These are phyloP conservation scores for Tetrapisispora iriomotensis DNA, from an alignment of 805 yeast genomes.

Conservation along the genomic window DNA sequence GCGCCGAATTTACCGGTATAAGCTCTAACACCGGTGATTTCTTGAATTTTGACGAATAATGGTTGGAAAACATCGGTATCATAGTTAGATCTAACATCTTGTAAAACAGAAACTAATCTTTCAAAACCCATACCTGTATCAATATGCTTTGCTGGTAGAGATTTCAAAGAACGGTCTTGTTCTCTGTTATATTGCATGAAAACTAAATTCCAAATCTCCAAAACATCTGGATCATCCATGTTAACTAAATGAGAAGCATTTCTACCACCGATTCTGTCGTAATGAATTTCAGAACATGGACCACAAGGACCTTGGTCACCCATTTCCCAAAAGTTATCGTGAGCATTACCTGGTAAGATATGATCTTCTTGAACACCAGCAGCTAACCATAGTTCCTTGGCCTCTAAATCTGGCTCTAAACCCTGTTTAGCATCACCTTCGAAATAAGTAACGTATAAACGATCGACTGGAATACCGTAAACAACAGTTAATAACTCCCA, in stretches of 20 bases:
- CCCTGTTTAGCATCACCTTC: constrained; percentile 84
- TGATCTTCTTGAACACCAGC: constrained; percentile 89
- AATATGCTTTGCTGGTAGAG: constrained; percentile 88
- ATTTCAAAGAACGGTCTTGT: constrained; percentile 64
- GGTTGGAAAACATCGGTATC: constrained; percentile 97
- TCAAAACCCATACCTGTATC: constrained; percentile 99
- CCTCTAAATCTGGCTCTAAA: constrained; percentile 88
- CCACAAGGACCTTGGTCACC: constrained; percentile 99
- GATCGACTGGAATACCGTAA: constrained; percentile 66
- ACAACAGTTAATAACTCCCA: constrained; percentile 88
- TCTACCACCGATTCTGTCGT: constrained; percentile 97
- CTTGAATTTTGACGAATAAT: constrained; percentile 74
- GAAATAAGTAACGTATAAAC: constrained; percentile 91
- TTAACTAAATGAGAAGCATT: constrained; percentile 87
- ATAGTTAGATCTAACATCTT: constrained; percentile 84
- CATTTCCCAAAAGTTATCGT: constrained; percentile 99
- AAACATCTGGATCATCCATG: constrained; percentile 94
- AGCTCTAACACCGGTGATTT: constrained; percentile 84
- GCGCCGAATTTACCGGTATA: constrained; percentile 89
- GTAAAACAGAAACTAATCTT: constrained; percentile 89
- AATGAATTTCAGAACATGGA: constrained; percentile 96
- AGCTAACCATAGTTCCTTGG: constrained; percentile 73
- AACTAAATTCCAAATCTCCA: constrained; percentile 97
- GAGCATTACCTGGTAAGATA: constrained; percentile 80
- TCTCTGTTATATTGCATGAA: constrained; percentile 96